Conservation (phyloP, 2,329 filamentous ascomycete genomes). For the Curvularia verruculosa region DNA sequence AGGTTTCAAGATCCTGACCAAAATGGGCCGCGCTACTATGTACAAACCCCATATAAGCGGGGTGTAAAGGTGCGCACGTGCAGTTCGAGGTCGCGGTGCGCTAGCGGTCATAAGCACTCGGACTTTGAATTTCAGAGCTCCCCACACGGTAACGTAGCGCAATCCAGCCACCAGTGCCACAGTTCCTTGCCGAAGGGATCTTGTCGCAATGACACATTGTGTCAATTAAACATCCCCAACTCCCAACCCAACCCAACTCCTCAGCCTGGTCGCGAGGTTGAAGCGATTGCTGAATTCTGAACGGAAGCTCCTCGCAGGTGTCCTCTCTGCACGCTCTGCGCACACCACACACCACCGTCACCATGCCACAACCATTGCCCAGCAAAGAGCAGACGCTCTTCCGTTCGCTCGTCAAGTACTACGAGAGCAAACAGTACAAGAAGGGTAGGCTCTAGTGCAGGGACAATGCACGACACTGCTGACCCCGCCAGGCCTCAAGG, state of each 20-base stretch:
- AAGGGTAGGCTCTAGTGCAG: constrained; percentile 59
- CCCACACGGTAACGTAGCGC: constrained; percentile 38
- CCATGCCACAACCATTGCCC: constrained; percentile 74
- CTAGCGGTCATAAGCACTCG: constrained; percentile 32
- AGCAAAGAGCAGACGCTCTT: constrained; percentile 95
- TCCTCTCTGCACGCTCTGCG: constrained; percentile 18
- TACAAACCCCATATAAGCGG: constrained; percentile 1
- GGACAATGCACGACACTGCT: constrained; percentile 20
- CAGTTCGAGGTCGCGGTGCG: constrained; percentile 11
- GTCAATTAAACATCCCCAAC: constrained; percentile 12
- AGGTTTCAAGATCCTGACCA: not conserved
- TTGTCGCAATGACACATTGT: constrained; percentile 20
- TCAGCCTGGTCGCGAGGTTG: constrained; percentile 5
- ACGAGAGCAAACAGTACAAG: constrained; percentile 99
- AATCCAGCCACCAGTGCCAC: constrained; percentile 16
- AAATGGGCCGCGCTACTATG: not conserved
- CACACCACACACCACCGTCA: constrained; percentile 27
- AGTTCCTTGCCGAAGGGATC: constrained; percentile 6
- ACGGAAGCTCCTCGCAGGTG: constrained; percentile 20
- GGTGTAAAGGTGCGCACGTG: constrained; percentile 27
- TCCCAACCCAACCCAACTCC: not conserved
- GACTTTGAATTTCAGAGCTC: constrained; percentile 42
- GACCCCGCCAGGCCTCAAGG: constrained; percentile 74
- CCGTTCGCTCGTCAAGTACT: constrained; percentile 90
- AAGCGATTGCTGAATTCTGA: constrained; percentile 14